These are phyloP conservation scores for Naematelia encephala DNA, from an alignment of 768 basidiomycete species.

Conservation along the genomic window DNA sequence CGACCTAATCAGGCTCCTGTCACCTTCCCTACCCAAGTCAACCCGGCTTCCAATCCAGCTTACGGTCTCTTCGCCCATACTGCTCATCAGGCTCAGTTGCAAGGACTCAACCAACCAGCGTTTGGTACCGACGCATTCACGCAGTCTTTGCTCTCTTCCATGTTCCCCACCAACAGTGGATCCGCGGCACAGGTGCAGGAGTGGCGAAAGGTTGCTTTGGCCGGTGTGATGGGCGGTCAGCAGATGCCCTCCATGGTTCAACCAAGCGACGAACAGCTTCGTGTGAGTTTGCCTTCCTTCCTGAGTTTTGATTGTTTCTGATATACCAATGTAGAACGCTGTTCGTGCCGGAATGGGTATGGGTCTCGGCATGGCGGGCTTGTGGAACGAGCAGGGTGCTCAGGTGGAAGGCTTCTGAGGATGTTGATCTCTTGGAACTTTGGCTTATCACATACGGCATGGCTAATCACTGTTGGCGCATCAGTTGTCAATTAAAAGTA, in stretches of 20 bases:
- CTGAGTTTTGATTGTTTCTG: neutral
- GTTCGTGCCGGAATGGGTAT: slow-evolving; percentile 35
- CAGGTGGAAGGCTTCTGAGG: slow-evolving; percentile 12
- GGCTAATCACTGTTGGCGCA: neutral
- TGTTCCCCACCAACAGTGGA: slow-evolving; percentile 24
- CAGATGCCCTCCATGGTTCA: neutral
- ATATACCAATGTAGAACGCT: slow-evolving; percentile 14
- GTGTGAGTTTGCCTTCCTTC: slow-evolving; percentile 9
- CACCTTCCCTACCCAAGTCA: neutral
- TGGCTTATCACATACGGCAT: slow-evolving; percentile 1
- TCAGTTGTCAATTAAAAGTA: neutral
- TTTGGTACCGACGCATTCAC: slow-evolving; percentile 22
- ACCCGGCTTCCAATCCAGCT: slow-evolving; percentile 7
- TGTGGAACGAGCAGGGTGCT: slow-evolving; percentile 9
- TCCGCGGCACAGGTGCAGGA: slow-evolving; percentile 10
- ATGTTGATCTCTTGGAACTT: neutral
- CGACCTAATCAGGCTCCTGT: neutral
- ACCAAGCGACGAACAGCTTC: slow-evolving; percentile 17
- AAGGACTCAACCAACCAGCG: neutral
- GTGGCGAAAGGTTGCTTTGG: slow-evolving; percentile 18
- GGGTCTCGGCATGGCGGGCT: slow-evolving; percentile 18
- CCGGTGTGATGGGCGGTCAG: neutral
- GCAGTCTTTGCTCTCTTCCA: slow-evolving; percentile 19
- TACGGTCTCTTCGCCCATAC: slow-evolving; percentile 11
- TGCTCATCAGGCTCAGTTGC: slow-evolving; percentile 1